These are phyloP conservation scores for Fusarium sp. DNA, from an alignment of 2,329 filamentous ascomycete genomes.

Conservation along the genomic window DNA sequence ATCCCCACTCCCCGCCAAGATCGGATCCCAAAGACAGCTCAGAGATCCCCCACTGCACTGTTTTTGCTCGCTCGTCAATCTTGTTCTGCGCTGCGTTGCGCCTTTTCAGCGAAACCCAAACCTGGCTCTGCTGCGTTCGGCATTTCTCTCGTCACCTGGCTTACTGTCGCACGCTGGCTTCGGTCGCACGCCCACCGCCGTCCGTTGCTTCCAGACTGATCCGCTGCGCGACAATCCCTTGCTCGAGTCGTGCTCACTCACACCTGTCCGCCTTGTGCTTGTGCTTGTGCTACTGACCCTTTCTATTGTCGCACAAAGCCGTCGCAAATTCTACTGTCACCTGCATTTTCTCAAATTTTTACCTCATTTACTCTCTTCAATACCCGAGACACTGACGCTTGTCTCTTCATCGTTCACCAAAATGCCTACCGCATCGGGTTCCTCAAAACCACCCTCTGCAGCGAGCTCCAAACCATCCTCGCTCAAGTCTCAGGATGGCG, in stretches of 20 bases:
- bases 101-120: constrained; percentile 19
- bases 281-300: constrained; percentile 26
- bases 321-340: constrained; percentile 30
- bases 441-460: constrained; percentile 57
- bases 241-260: constrained; percentile 40
- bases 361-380: constrained; percentile 12
- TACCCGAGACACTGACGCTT: constrained; percentile 28
- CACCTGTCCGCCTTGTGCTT: constrained; percentile 30
- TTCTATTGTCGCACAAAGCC: constrained; percentile 35
- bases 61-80: constrained; percentile 34
- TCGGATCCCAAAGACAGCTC: constrained; percentile 32
- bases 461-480: constrained; percentile 65
- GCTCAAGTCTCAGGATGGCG: constrained; percentile 62
- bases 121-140: constrained; percentile 23
- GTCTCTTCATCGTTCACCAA: constrained; percentile 35
- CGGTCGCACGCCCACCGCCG: constrained; percentile 32
- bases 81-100: constrained; percentile 28
- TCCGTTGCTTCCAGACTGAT: constrained; percentile 39
- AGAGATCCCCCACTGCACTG: constrained; percentile 37
- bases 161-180: constrained; percentile 41
- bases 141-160: constrained; percentile 33
- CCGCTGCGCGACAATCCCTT: constrained; percentile 41
- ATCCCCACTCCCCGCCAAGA: constrained; percentile 42
- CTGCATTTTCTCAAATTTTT: constrained; percentile 15
- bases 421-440: constrained; percentile 53